Conservation (phyloP, 164 flowering plant species). For the Buxus sempervirens region DNA sequence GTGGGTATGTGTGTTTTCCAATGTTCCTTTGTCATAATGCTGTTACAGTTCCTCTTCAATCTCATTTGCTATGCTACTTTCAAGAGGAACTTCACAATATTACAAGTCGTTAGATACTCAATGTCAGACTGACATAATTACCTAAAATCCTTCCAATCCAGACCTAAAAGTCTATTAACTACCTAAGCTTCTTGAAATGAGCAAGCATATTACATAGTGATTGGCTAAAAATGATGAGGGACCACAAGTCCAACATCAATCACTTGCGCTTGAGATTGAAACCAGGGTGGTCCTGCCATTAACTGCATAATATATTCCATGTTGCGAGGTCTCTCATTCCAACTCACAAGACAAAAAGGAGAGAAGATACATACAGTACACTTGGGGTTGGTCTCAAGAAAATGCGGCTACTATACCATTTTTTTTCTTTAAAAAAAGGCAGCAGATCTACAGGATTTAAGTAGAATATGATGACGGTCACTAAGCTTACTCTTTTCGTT, state of each 20-base stretch:
- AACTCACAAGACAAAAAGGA: neutral
- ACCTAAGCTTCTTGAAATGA: neutral
- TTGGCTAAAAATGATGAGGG: conserved; percentile 10
- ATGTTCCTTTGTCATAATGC: conserved; percentile 22
- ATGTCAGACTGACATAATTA: neutral
- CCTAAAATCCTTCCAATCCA: too few species aligned
- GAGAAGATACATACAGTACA: conserved; percentile 17
- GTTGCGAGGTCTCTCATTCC: neutral
- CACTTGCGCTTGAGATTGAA: too few species aligned
- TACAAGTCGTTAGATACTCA: neutral
- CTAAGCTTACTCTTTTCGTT: neutral
- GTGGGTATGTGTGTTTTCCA: conserved; percentile 6
- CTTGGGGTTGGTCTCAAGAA: conserved; percentile 44
- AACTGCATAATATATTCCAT: too few species aligned
- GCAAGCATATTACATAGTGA: neutral
- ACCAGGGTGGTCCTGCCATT: too few species aligned
- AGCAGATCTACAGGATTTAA: conserved; percentile 2
- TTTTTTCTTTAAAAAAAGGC: too few species aligned
- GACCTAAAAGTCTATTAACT: too few species aligned
- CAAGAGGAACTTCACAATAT: neutral
- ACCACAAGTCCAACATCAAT: conserved; percentile 4
- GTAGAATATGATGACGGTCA: neutral
- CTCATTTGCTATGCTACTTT: neutral
- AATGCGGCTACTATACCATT: conserved; percentile 37
- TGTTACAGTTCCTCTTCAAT: conserved; percentile 11